Evolutionary conservation across 495 filamentous ascomycete genomes (phyloP).

Genomic region (Penicillium riverlandense): DNA sequence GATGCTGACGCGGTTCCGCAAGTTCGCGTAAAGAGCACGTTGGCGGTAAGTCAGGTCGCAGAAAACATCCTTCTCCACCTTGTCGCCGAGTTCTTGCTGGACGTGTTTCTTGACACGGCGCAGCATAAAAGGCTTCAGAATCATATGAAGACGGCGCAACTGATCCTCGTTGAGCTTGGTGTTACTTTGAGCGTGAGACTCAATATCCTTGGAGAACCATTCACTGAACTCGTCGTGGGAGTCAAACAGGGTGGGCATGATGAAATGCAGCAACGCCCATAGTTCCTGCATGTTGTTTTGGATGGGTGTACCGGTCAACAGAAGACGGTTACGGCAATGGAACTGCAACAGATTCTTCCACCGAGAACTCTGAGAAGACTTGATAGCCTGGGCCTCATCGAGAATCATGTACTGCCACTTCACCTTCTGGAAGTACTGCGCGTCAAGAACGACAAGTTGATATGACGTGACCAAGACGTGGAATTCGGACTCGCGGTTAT

Average conservation of each 20-base stretch:
- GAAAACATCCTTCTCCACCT: slow-evolving; percentile 94
- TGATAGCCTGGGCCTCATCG: slow-evolving; percentile 98
- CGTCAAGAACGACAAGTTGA: slow-evolving; percentile 91
- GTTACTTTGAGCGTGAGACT: slow-evolving; percentile 96
- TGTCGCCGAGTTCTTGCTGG: slow-evolving; percentile 96
- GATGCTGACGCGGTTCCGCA: slow-evolving; percentile 95
- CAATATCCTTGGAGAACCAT: slow-evolving; percentile 99
- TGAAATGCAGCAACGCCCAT: slow-evolving; percentile 97
- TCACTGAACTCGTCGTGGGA: slow-evolving; percentile 99
- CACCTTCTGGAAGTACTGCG: slow-evolving; percentile 96
- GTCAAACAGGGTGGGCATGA: slow-evolving; percentile 98
- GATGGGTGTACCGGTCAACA: slow-evolving; percentile 95
- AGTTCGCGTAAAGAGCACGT: slow-evolving; percentile 83
- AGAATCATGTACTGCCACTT: slow-evolving; percentile 99
- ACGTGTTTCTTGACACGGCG: slow-evolving; percentile 99
- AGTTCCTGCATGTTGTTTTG: slow-evolving; percentile 99
- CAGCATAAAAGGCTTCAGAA: slow-evolving; percentile 98
- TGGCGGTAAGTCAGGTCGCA: slow-evolving; percentile 97
- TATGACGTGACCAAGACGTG: slow-evolving; percentile 96
- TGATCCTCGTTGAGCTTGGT: slow-evolving; percentile 98
- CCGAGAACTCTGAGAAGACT: slow-evolving; percentile 89
- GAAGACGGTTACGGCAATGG: slow-evolving; percentile 88
- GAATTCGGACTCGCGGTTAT: slow-evolving; percentile 85
- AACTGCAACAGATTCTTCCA: slow-evolving; percentile 96
- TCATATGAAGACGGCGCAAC: slow-evolving; percentile 94